phyloP scores from a whole-genome alignment of 257 asterid genomes.

The Capsicum baccatum region DNA sequence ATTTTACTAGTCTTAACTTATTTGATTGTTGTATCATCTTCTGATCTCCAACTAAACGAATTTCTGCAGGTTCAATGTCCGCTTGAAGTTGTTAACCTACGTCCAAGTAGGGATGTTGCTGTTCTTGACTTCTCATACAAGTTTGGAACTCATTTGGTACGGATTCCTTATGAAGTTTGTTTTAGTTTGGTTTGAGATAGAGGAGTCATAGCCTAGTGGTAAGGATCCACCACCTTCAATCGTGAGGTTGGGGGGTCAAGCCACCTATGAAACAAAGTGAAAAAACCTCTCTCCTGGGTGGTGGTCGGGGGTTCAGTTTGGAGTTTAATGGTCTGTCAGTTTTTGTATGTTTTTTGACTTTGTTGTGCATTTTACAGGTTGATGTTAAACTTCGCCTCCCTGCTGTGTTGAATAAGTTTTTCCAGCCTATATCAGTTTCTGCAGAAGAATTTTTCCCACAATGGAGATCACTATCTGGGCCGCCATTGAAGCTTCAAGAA shows the following conservation, averaged over 20 bases:
- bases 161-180: neutral
- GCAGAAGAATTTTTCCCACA: slow-evolving; percentile 93
- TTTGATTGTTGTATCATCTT: slow-evolving; percentile 16
- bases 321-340: neutral
- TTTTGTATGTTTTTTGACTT: neutral
- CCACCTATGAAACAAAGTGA: slow-evolving; percentile 16
- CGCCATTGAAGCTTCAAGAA: slow-evolving; percentile 95
- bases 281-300: neutral
- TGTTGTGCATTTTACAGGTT: slow-evolving; percentile 53
- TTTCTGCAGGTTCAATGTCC: slow-evolving; percentile 84
- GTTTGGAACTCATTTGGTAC: slow-evolving; percentile 76
- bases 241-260: slow-evolving; percentile 2
- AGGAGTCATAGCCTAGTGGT: neutral
- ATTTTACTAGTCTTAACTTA: neutral
- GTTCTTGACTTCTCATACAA: slow-evolving; percentile 88
- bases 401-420: slow-evolving; percentile 79
- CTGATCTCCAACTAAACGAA: slow-evolving; percentile 5
- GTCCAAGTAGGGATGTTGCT: slow-evolving; percentile 90
- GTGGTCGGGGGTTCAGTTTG: neutral
- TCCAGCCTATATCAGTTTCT: slow-evolving; percentile 76
- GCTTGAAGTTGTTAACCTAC: slow-evolving; percentile 80
- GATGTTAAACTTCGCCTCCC: slow-evolving; percentile 92
- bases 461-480: slow-evolving; percentile 97
- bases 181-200: slow-evolving; percentile 8
- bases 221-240: neutral